phyloP scores from a whole-genome alignment of 306 rosid genomes.

The Alnus glutinosa region DNA sequence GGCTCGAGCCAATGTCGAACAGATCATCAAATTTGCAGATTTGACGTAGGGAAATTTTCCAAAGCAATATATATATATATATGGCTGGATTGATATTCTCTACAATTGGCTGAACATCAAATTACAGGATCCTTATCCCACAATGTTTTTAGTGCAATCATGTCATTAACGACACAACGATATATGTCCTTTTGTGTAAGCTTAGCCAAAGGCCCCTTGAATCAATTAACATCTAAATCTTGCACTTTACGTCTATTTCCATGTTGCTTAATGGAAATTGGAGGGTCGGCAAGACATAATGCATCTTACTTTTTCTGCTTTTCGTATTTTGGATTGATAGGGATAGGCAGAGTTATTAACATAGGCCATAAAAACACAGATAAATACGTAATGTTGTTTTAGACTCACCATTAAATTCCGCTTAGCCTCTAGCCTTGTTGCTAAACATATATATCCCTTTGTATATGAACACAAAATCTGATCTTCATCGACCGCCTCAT shows the following conservation, averaged over 20 bases:
- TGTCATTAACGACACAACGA: not conserved
- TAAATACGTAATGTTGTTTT: not conserved
- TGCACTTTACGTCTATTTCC: conserved; percentile 13
- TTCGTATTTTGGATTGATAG: not conserved
- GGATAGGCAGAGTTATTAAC: not conserved
- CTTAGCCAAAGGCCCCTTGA: conserved; percentile 15
- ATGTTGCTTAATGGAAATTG: not conserved
- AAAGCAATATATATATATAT: not conserved
- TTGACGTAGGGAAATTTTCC: not conserved
- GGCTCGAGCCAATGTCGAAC: too few species aligned
- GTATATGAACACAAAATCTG: too few species aligned
- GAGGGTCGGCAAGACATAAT: not conserved
- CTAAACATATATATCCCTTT: too few species aligned
- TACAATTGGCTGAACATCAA: too few species aligned
- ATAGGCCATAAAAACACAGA: not conserved
- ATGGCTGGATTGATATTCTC: too few species aligned
- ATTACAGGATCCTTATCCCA: too few species aligned
- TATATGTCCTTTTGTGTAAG: not conserved
- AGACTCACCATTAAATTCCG: not conserved
- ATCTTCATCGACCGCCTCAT: too few species aligned
- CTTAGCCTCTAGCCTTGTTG: too few species aligned
- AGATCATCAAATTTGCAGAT: too few species aligned
- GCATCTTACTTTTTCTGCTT: not conserved
- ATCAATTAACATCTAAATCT: conserved; percentile 3
- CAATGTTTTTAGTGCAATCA: not conserved